A percentile compares a stretch with the other conserved stretches of the same genome.
Conservation (phyloP, 345 rosid genomes). For the Eucalyptus regnans region DNA sequence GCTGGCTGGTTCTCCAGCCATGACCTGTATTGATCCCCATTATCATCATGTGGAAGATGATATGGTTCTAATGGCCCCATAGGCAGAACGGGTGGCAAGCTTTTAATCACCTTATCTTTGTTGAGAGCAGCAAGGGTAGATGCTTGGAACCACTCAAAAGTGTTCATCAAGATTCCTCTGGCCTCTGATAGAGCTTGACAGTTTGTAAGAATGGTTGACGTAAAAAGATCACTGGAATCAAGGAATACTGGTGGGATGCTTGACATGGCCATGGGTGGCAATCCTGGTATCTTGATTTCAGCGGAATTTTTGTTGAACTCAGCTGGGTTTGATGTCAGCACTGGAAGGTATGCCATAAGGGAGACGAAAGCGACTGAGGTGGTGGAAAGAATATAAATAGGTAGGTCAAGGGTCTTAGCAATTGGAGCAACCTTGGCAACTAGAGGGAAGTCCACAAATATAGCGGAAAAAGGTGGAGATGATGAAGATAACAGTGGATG, state of each 20-base stretch:
- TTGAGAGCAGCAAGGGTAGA: conserved; percentile 3
- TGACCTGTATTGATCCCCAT: not conserved
- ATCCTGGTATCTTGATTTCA: not conserved
- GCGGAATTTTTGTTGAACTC: not conserved
- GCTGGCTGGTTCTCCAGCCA: conserved; percentile 28
- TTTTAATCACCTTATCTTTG: not conserved
- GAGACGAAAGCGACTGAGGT: conserved; percentile 12
- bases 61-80: conserved; percentile 16
- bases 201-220: not conserved
- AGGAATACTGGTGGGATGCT: conserved; percentile 13
- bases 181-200: not conserved
- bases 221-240: not conserved
- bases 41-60: not conserved
- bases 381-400: conserved; percentile 10
- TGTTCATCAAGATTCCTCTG: conserved; percentile 20
- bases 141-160: conserved; percentile 18
- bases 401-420: conserved; percentile 4
- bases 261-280: conserved; percentile 17
- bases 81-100: conserved; percentile 7
- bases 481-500: conserved; percentile 5
- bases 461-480: conserved; percentile 7
- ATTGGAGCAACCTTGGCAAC: conserved; percentile 1
- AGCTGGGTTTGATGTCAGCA: not conserved
- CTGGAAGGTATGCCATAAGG: not conserved
- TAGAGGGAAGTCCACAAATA: conserved; percentile 11